Base-by-base conservation (phyloP, 2,329 filamentous ascomycete species). In the Penicillium sp. region DNA sequence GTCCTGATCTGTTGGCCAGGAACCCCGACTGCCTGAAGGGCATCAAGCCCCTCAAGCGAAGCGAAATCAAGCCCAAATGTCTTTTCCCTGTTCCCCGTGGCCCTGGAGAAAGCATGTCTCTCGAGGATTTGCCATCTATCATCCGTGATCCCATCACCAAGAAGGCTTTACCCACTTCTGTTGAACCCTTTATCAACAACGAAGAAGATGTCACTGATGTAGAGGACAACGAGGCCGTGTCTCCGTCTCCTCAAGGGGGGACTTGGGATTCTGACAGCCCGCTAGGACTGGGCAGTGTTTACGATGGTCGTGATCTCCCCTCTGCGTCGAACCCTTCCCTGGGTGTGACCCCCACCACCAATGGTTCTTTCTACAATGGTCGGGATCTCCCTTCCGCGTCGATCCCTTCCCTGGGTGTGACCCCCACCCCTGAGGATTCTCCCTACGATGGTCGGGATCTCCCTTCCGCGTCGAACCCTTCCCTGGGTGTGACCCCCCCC, bases 61-160 rank as follows among this genome's bases (percentile, higher is more conserved):
- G 82, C 10, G 77, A 79, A 1, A 79, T 86, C 68, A 83, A 83
- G 63, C 84, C 84, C 4, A 83, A 83, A 46, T 74, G 84, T n/a
- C 77, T 87, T 3, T 87, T 86, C 70, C 76, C 45, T 21, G 71
- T 27, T 73, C 78, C 52, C 74, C 77, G 46, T 32, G 24, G 24
- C 24, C 5, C 8, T 4, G 8, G 24, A 27, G 24, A 5, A 27
- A 27, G 24, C 24, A 6, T 8, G 8, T 2, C 39, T 43, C 18
- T 36, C 11, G 70, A 79, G 56, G 2, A 13, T 5, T 7, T 13
- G 6, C 34, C 11, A 6, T 13, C 6, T 13, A 36, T n/a, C 34
- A 13, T n/a, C 34, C 6, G 14, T 36, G 34, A 6, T 13, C 6
- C 6, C 13, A 36, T n/a, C 34, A 36, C 34, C 34, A 36, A 18